Evolutionary conservation across 768 basidiomycete genomes (phyloP), one percentile per base, ranked within the genome.

Genomic region (Lentinula sp.): DNA sequence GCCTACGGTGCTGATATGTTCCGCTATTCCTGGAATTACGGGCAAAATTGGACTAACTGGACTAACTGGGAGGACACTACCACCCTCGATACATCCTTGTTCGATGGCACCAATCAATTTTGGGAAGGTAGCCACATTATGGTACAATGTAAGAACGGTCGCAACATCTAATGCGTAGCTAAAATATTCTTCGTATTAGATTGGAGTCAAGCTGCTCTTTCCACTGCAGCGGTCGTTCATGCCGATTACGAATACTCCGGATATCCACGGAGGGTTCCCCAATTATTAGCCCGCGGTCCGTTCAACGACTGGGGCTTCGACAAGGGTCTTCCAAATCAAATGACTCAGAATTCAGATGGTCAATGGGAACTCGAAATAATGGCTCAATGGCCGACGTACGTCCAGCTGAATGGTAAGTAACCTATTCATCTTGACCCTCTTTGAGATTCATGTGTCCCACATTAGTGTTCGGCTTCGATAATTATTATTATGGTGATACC

Each of bases 231-330:
- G 43, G 84, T 91, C 39, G 75, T 93, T 11, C 94, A 96, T 65
- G 89, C 91, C 16, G 95, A 97, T 68, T 70, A 78, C 61, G 80
- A 79, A 46, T 91, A 83, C 69, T 71, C 70, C 7, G 80, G 78
- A 3, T 70, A 74, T 42, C 73, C 77, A 54, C 88, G 95, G 66
- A 88, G 93, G 31, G 88, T 91, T 37, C 95, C 95, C 31, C 93
- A 95, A 67, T 78, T 95, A 65, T 75, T 97, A 57, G 90, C 86
- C 46, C 88, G 95, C 65, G 95, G 95, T 52, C 85, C 87, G 0
- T 97, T 92, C 82, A 97, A 97, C 68, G 74, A 81, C 37, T 97
- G 93, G 93, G 95, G 95, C 59, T 95, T 85, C 70, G 94, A 97
- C 75, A 77, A 85, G 61, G 95, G 95, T 67, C 82, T 93, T 48